Evolutionary conservation across 2,329 filamentous ascomycete genomes (phyloP), one percentile per base, ranked within the genome.

Genomic region (Phialophora tarda): DNA sequence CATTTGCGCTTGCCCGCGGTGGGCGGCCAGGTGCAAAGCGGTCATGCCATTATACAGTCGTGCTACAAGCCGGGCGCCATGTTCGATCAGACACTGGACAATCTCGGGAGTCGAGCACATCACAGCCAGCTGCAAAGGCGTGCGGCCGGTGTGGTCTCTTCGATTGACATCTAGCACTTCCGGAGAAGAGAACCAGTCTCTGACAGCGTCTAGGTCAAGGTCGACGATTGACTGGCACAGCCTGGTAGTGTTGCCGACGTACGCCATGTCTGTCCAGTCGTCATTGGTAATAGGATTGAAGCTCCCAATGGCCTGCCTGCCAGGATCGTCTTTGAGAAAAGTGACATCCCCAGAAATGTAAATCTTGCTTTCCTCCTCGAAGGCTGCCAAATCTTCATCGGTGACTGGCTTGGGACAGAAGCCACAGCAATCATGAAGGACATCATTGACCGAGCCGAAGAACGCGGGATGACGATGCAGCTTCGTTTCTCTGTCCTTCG

Each of bases 251-350:
- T 93, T 91, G 11, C 91, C 91, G 41, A 96, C 84, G 71, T 96
- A 96, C 0, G 92, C 91, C 91, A 96, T 95, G 70, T 93, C 91
- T 0, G 92, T 95, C 91, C 92, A 96, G 74, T 95, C 91, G 59
- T 91, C 84, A 50, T 92, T 88, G 0, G 90, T 93, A 44, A 94
- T 83, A 0, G 92, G 92, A 72, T 95, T 90, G 79, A 96, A 96
- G 50, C 84, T 87, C 28, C 87, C 87, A 71, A 89, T 88, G 44
- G 83, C 79, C 78, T 95, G 92, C 63, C 92, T 84, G 21, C 92
- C 92, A 1, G 92, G 91, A 71, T 96, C 86, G 72, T 96, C 91
- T 69, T 89, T 89, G 71, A 95, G 82, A 77, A 96, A 96, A 0
- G 83, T 82, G 10, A 95, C 83, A 24, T 85, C 83, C 8, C 92